Conservation (phyloP, 2,329 filamentous ascomycete species). For the Xylariaceae sp. region DNA sequence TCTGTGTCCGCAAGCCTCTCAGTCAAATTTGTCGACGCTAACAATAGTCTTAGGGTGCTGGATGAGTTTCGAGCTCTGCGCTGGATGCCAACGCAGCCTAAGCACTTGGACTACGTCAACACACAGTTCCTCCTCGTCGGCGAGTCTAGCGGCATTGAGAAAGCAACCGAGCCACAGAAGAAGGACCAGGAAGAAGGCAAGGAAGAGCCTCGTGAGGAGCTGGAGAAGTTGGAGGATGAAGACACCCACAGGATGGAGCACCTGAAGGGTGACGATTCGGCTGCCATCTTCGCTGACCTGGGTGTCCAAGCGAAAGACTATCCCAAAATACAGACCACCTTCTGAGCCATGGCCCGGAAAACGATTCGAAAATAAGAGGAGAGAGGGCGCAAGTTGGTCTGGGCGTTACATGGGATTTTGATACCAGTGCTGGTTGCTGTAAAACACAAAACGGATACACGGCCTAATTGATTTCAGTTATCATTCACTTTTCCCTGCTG, state of each 20-base stretch:
- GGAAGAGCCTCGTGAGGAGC: conserved; percentile 58
- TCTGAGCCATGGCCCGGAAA: no score
- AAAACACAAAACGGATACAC: no score
- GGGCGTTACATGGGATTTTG: no score
- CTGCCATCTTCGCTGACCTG: conserved; percentile 41
- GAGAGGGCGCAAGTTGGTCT: no score
- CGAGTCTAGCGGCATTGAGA: conserved; percentile 49
- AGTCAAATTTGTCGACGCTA: background rate
- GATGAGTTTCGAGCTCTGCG: conserved; percentile 65
- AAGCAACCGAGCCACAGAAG: conserved; percentile 47
- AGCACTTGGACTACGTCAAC: conserved; percentile 66
- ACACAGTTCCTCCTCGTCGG: conserved; percentile 76
- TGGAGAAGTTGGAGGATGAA: conserved; percentile 69
- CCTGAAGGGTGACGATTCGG: conserved; percentile 38
- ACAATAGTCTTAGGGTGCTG: conserved; percentile 41
- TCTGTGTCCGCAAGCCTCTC: conserved; percentile 30
- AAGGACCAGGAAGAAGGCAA: conserved; percentile 53
- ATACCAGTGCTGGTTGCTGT: no score
- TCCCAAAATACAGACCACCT: conserved; percentile 54
- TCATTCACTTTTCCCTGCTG: no score
- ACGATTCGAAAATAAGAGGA: no score
- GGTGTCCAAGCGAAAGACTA: conserved; percentile 49
- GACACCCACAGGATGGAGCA: conserved; percentile 58
- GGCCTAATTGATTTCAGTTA: no score
- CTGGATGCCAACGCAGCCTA: conserved; percentile 67